These are phyloP conservation scores for Exidia glandulosa DNA, from an alignment of 768 basidiomycete species.

Conservation along the genomic window DNA sequence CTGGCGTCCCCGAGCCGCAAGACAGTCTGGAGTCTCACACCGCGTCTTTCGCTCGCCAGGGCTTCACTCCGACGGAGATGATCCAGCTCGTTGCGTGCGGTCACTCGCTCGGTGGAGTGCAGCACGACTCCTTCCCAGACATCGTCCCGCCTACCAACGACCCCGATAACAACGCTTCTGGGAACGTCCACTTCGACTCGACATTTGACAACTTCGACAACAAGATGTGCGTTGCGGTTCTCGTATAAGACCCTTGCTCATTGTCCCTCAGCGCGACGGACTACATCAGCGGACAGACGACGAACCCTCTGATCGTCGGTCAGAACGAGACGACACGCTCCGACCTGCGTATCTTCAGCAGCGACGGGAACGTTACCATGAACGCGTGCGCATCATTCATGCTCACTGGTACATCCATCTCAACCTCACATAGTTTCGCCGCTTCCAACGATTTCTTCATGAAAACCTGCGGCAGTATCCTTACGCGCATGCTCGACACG, in stretches of 20 bases:
- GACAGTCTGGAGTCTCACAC: conserved; percentile 29
- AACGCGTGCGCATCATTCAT: too few species aligned
- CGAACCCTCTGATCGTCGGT: conserved; percentile 27
- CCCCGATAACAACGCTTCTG: neutral
- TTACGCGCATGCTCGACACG: conserved; percentile 39
- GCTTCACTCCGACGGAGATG: conserved; percentile 35
- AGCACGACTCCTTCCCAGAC: conserved; percentile 32
- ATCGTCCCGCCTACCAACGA: conserved; percentile 18
- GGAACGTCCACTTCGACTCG: neutral
- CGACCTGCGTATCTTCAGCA: conserved; percentile 29
- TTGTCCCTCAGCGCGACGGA: too few species aligned
- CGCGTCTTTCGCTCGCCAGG: conserved; percentile 30
- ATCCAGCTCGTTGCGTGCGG: conserved; percentile 41
- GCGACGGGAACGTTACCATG: conserved; percentile 32
- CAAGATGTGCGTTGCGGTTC: conserved; percentile 1
- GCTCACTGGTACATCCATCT: neutral
- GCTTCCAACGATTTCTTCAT: conserved; percentile 22
- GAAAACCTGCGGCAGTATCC: conserved; percentile 28
- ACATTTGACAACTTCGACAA: conserved; percentile 1
- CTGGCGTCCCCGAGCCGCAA: conserved; percentile 32
- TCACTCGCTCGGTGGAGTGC: conserved; percentile 31
- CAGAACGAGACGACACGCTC: conserved; percentile 26
- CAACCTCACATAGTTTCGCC: conserved; percentile 13
- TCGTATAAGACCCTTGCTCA: too few species aligned
- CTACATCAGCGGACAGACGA: too few species aligned